Conservation (phyloP, 768 basidiomycete genomes). For the Suillus occidentalis region DNA sequence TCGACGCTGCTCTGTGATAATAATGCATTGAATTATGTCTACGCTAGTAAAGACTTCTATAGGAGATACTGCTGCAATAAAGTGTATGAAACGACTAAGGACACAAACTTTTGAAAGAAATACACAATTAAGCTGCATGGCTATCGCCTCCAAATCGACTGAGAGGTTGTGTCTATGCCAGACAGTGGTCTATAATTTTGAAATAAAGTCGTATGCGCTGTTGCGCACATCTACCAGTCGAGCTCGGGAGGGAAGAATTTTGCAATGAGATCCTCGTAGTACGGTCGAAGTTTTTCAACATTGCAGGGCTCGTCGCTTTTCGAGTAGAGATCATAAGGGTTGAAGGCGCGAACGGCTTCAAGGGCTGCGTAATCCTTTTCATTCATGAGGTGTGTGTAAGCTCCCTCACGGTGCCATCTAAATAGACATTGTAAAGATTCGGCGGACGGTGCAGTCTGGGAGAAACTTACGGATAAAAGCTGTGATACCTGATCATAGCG, state of each 20-base stretch:
- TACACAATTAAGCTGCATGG: conserved; percentile 10
- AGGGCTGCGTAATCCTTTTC: conserved; percentile 65
- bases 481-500: conserved; percentile 93
- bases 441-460: background rate
- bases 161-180: background rate
- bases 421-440: conserved; percentile 4
- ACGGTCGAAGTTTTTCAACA: conserved; percentile 66
- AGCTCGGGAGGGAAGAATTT: conserved; percentile 84
- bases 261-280: conserved; percentile 79
- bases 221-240: conserved; percentile 64
- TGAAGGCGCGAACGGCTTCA: conserved; percentile 81
- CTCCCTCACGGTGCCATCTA: conserved; percentile 86
- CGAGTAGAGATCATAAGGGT: conserved; percentile 93
- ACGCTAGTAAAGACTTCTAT: background rate
- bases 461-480: conserved; percentile 76
- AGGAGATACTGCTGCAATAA: background rate
- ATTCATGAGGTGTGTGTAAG: conserved; percentile 78
- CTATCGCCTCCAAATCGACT: background rate
- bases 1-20: background rate
- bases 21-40: background rate
- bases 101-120: background rate
- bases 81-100: background rate
- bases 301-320: conserved; percentile 75
- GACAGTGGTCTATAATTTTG: background rate
- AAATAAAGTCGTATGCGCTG: background rate